Percentiles rank a stretch among this genome's conserved stretches.
Evolutionary conservation across 2,329 filamentous ascomycete species (phyloP).

Genomic region (Epichloe elymi): DNA sequence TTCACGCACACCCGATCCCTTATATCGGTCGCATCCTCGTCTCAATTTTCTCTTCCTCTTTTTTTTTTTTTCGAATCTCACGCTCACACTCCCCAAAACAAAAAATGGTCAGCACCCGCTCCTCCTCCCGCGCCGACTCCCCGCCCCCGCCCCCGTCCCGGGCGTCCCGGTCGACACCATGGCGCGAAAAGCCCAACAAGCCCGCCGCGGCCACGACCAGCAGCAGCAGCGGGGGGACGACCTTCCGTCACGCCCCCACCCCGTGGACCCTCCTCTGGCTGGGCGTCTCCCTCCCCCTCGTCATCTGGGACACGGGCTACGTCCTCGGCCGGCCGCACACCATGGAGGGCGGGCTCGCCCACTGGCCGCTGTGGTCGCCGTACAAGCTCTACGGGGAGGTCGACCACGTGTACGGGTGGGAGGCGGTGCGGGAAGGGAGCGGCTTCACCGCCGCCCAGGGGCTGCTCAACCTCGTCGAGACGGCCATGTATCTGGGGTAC

Average conservation of each 20-base stretch:
- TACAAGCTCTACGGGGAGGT: slow-evolving; percentile 71
- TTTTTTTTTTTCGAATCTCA: too few relatives aligned
- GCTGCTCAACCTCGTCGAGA: slow-evolving; percentile 55
- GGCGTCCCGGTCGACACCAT: too few relatives aligned
- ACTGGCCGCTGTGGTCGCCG: slow-evolving; percentile 60
- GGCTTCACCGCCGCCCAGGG: slow-evolving; percentile 72
- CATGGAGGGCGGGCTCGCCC: slow-evolving; percentile 64
- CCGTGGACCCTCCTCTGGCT: slow-evolving; percentile 53
- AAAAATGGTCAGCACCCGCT: slow-evolving; percentile 26
- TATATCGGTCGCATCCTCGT: too few relatives aligned
- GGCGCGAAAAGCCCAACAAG: not conserved
- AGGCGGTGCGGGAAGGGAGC: slow-evolving; percentile 50
- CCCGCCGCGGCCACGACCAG: too few relatives aligned
- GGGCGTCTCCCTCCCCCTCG: slow-evolving; percentile 59
- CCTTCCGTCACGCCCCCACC: slow-evolving; percentile 30
- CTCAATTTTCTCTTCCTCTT: too few relatives aligned
- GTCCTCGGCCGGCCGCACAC: slow-evolving; percentile 67
- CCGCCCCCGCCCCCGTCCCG: slow-evolving; percentile 5
- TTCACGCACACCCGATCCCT: too few relatives aligned
- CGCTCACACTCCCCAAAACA: too few relatives aligned
- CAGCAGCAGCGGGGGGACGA: too few relatives aligned
- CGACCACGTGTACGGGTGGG: slow-evolving; percentile 72
- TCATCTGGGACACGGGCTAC: slow-evolving; percentile 71
- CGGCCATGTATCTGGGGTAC: slow-evolving; percentile 49
- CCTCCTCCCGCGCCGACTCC: slow-evolving; percentile 20